Evolutionary conservation across 495 filamentous ascomycete species (phyloP).

Genomic region (Arthonia radiata): DNA sequence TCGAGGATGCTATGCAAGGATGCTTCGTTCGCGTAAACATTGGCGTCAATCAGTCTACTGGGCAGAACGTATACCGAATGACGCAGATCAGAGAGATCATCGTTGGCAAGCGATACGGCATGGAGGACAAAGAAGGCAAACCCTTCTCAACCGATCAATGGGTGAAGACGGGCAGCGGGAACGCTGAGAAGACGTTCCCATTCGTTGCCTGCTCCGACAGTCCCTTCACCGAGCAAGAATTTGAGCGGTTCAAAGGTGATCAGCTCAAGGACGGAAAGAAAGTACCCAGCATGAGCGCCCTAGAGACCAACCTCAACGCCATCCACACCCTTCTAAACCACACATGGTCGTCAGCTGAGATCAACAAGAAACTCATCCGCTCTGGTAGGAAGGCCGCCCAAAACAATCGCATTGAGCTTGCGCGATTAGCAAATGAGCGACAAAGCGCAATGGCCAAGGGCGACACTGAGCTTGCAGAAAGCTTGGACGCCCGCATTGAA

Average conservation of each 20-base stretch:
- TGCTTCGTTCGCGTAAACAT: slow-evolving; percentile 66
- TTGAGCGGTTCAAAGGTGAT: slow-evolving; percentile 55
- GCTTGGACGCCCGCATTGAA: slow-evolving; percentile 41
- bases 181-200: slow-evolving; percentile 50
- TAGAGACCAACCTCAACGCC: slow-evolving; percentile 48
- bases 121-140: slow-evolving; percentile 44
- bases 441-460: slow-evolving; percentile 37
- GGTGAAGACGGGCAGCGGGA: slow-evolving; percentile 46
- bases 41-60: slow-evolving; percentile 40
- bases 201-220: slow-evolving; percentile 65
- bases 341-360: slow-evolving; percentile 52
- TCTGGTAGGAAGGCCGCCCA: slow-evolving; percentile 37
- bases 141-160: slow-evolving; percentile 55
- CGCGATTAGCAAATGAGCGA: slow-evolving; percentile 33
- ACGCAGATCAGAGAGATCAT: slow-evolving; percentile 65
- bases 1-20: slow-evolving; percentile 50
- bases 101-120: slow-evolving; percentile 49
- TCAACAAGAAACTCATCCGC: slow-evolving; percentile 49
- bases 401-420: slow-evolving; percentile 11
- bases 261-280: slow-evolving; percentile 44
- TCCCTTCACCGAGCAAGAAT: slow-evolving; percentile 58
- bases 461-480: slow-evolving; percentile 31
- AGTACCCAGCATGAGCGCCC: slow-evolving; percentile 37
- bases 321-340: slow-evolving; percentile 60
- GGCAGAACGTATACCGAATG: slow-evolving; percentile 57